These are phyloP conservation scores for Rutstroemia sp. DNA, from an alignment of 2,329 filamentous ascomycete genomes.

Conservation along the genomic window DNA sequence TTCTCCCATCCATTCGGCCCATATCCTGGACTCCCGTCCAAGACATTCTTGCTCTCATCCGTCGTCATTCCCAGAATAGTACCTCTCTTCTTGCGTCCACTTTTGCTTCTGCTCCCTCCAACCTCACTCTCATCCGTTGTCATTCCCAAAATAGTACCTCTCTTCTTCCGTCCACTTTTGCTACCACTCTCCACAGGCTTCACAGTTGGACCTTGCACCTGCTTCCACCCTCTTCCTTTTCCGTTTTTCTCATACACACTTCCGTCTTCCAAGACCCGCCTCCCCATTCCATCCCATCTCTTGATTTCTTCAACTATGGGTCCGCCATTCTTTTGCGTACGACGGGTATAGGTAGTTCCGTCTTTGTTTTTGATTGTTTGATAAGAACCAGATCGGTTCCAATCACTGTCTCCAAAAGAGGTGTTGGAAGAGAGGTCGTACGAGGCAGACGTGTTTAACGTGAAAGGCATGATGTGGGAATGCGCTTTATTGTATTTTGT, in stretches of 20 bases:
- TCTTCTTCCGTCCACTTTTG: neutral
- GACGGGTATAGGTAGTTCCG: conserved; percentile 3
- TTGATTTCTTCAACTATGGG: conserved; percentile 6
- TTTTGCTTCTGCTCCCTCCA: neutral
- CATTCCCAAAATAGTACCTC: conserved; percentile 6
- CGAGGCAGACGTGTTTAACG: conserved; percentile 4
- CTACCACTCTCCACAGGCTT: neutral
- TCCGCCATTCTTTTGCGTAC: conserved; percentile 3
- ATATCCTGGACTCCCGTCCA: conserved; percentile 1
- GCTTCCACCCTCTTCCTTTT: conserved; percentile 7
- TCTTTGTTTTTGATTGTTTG: conserved; percentile 6
- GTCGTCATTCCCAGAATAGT: conserved; percentile 8
- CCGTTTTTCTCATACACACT: conserved; percentile 8
- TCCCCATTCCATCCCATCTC: conserved; percentile 8
- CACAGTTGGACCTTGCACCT: conserved; percentile 2
- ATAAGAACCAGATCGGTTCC: neutral
- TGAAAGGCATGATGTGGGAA: conserved; percentile 3
- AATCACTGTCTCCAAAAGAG: neutral
- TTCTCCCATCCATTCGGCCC: neutral
- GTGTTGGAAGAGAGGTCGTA: conserved; percentile 1
- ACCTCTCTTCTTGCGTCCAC: neutral
- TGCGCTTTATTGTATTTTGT: neutral
- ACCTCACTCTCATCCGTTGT: conserved; percentile 1
- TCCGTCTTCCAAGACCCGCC: conserved; percentile 5
- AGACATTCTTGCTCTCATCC: neutral